Evolutionary conservation across 169 alveolate species (phyloP).

Genomic region (Cryptosporidium parvum): DNA sequence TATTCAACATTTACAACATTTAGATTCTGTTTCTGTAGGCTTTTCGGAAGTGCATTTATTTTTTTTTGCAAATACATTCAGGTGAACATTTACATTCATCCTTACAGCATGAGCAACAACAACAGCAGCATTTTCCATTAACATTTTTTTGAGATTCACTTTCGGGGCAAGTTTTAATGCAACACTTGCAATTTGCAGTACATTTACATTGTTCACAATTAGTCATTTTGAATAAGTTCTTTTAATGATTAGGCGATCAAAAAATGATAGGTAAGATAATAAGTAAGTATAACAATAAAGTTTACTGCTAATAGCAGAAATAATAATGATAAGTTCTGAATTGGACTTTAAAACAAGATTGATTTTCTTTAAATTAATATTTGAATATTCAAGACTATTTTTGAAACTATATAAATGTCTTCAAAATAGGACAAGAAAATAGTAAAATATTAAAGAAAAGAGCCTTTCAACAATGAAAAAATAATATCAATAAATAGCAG

Average conservation of each 20-base stretch:
- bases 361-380: neutral
- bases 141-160: neutral
- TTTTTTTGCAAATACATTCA: conserved; percentile 1
- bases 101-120: neutral
- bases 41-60: neutral
- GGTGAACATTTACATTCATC: conserved; percentile 19
- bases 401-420: neutral
- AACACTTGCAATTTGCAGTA: conserved; percentile 1
- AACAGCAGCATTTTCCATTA: neutral
- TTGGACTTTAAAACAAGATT: neutral
- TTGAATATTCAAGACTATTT: no score
- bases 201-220: conserved; percentile 21
- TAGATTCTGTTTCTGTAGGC: neutral
- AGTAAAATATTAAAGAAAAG: neutral
- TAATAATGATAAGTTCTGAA: neutral
- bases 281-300: neutral
- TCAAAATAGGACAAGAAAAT: neutral
- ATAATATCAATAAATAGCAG: neutral
- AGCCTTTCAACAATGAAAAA: no score
- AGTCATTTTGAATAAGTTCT: neutral
- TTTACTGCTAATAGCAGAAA: neutral
- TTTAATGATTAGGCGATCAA: neutral
- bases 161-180: neutral
- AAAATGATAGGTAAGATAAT: neutral
- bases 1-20: neutral